These are phyloP conservation scores for Dispira simplex DNA, from an alignment of 192 early-diverging fungal genomes.

Conservation along the genomic window DNA sequence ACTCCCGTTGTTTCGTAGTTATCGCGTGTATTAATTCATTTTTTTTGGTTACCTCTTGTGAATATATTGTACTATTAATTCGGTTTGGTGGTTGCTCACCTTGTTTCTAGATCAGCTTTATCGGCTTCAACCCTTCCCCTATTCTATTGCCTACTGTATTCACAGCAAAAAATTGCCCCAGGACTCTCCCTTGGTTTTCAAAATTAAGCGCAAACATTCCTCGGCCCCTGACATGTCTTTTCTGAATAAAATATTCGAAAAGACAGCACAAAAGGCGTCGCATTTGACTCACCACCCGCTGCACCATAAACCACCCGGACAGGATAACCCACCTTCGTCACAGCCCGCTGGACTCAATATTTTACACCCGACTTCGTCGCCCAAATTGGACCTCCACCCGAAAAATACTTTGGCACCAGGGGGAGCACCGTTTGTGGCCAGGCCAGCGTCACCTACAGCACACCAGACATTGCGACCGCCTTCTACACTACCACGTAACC, in stretches of 20 bases:
- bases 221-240: conserved; percentile 22
- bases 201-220: neutral
- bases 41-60: no score
- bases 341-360: neutral
- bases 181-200: no score
- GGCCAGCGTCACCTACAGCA: neutral
- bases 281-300: conserved; percentile 11
- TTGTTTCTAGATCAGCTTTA: no score
- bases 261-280: conserved; percentile 17
- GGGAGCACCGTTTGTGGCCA: neutral
- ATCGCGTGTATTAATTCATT: no score
- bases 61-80: no score
- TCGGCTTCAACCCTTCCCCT: no score
- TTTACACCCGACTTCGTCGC: neutral
- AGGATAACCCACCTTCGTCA: conserved; percentile 7
- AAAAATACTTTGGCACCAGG: neutral
- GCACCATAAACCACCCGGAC: conserved; percentile 13
- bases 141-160: no score
- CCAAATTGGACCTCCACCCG: neutral
- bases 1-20: no score
- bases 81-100: no score
- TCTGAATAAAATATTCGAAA: conserved; percentile 35
- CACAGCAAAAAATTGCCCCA: no score
- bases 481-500: neutral
- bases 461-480: neutral